Evolutionary conservation across 805 yeast genomes (phyloP).

Genomic region (Schwanniomyces occidentalis): DNA sequence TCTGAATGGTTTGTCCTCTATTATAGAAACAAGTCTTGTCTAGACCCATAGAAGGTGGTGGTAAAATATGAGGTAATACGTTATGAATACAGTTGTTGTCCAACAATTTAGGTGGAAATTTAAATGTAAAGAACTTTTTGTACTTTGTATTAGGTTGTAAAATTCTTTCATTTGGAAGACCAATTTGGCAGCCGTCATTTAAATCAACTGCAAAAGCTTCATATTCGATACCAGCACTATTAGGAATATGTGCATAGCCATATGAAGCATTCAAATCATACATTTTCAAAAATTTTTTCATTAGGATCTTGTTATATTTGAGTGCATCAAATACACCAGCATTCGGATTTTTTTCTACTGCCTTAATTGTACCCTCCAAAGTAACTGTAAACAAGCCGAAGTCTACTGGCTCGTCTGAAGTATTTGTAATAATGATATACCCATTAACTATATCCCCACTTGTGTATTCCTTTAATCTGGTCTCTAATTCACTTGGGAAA

Average conservation of each 20-base stretch:
- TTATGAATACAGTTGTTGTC: constrained; percentile 53
- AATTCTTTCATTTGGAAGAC: constrained; percentile 49
- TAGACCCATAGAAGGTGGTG: constrained; percentile 45
- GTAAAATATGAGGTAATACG: constrained; percentile 37
- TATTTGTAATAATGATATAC: constrained; percentile 49
- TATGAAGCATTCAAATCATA: constrained; percentile 60
- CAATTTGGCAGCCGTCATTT: constrained; percentile 48
- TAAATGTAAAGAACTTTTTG: constrained; percentile 60
- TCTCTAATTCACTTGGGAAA: constrained; percentile 40
- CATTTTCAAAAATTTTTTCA: constrained; percentile 58
- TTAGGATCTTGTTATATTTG: constrained; percentile 30
- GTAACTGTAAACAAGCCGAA: constrained; percentile 48
- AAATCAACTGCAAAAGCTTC: constrained; percentile 44
- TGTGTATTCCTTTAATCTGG: constrained; percentile 44
- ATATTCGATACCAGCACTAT: constrained; percentile 50
- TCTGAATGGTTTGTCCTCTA: constrained; percentile 32
- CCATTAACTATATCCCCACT: constrained; percentile 45
- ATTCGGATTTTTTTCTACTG: constrained; percentile 22
- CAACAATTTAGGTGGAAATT: constrained; percentile 52
- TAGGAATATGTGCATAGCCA: constrained; percentile 49
- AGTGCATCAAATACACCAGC: constrained; percentile 11
- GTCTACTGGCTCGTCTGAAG: constrained; percentile 42
- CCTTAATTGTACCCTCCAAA: constrained; percentile 47
- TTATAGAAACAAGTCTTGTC: constrained; percentile 38
- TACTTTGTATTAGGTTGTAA: constrained; percentile 51